Evolutionary conservation across 768 basidiomycete genomes (phyloP), one percentile per base, ranked within the genome.

Genomic region (Clitopilus passeckerianus): DNA sequence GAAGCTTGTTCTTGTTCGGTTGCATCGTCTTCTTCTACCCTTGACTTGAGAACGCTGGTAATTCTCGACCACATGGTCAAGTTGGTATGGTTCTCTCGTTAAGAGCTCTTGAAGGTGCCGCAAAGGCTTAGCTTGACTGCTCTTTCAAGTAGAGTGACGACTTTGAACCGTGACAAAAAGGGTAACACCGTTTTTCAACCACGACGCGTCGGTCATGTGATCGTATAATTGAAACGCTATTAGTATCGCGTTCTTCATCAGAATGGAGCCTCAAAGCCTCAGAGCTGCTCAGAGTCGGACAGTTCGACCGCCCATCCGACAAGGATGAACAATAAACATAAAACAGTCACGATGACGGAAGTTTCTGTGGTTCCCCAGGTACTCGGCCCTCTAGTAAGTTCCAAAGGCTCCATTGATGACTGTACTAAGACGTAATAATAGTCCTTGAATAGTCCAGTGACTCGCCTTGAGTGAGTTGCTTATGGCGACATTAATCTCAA

Each of bases 31-130:
- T 41, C 37, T n/a, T 41, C 37, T 14, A 41, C 73, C 58, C 71
- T 68, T 35, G 74, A 69, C 67, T 81, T 87, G 62, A 87, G 75
- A 56, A 78, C 82, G 64, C 75, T 79, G 67, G 79, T 83, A 43
- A 87, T 66, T 70, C 82, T 87, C 5, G 86, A 80, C 85, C 86
- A 87, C 85, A 87, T 86, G 0, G 15, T 16, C 57, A 59, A 56
- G 30, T 41, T n/a, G 30, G 27, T 60, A 53, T 43, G 60, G 20
- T 22, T 37, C 53, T 37, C 46, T 18, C n/a, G n/a, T 5, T 5
- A 12, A 41, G 10, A 41, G 10, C 37, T 41, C 37, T 41, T 41
- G 37, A 41, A 12, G 37, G n/a, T 12, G 10, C 37, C n/a, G 37
- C 10, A 14, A n/a, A 41, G 37, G 37, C 37, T 41, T 41, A n/a